These are phyloP conservation scores for Schizosaccharomyces osmophilus DNA, from an alignment of 805 yeast genomes.

Conservation along the genomic window DNA sequence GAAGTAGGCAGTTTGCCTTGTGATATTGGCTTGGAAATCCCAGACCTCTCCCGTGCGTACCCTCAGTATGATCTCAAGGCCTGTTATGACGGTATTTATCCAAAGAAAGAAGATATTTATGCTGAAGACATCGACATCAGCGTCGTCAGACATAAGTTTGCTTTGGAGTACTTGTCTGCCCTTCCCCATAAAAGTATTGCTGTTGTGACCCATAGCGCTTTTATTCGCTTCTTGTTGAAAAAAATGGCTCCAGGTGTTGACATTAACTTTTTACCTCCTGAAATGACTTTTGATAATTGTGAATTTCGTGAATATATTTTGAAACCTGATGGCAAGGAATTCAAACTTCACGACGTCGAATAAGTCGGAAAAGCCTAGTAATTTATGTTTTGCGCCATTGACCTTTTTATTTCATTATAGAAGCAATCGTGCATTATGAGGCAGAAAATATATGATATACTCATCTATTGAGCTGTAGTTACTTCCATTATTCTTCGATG, in stretches of 20 bases:
- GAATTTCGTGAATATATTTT: neutral
- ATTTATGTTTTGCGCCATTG: no score
- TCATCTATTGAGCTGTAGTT: no score
- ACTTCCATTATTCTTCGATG: no score
- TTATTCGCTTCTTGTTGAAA: neutral
- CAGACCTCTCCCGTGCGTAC: neutral
- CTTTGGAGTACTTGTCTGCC: neutral
- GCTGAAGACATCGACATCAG: neutral
- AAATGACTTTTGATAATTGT: neutral
- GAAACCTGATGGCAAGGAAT: neutral
- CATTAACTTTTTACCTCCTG: neutral
- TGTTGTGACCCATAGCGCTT: neutral
- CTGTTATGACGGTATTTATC: neutral
- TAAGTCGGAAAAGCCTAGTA: no score
- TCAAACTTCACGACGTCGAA: neutral
- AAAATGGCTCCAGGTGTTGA: neutral
- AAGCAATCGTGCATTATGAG: no score
- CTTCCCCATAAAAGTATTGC: neutral
- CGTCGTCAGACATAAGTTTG: neutral
- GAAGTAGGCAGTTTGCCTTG: neutral
- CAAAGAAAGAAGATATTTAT: neutral
- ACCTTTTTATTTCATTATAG: no score
- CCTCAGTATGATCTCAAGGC: neutral
- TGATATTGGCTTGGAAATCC: neutral
- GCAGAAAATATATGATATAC: no score